Evolutionary conservation across 768 basidiomycete genomes (phyloP).

Genomic region (Tephrocybe sp.): DNA sequence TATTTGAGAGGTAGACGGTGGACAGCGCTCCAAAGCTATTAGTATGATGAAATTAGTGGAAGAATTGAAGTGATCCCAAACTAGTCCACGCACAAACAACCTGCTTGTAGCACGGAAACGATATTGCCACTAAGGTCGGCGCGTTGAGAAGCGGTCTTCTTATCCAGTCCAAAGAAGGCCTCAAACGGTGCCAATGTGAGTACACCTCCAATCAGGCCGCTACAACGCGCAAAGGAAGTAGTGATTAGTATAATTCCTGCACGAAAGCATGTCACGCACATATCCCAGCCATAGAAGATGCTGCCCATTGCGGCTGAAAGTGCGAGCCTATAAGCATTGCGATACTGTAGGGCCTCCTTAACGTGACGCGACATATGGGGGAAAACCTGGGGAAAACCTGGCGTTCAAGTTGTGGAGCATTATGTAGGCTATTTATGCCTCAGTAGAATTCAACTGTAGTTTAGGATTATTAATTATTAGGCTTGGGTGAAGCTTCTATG

Average conservation of each 20-base stretch:
- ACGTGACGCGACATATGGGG: not conserved
- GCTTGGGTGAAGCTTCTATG: too few species aligned
- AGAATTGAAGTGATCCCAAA: not conserved
- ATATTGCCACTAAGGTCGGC: constrained; percentile 48
- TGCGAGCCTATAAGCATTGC: constrained; percentile 45
- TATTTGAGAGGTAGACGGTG: constrained; percentile 35
- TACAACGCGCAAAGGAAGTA: constrained; percentile 5
- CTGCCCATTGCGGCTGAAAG: constrained; percentile 44
- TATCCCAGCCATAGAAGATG: constrained; percentile 50
- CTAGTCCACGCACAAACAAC: constrained; percentile 38
- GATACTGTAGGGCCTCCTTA: constrained; percentile 21
- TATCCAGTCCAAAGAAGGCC: constrained; percentile 43
- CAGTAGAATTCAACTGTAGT: too few species aligned
- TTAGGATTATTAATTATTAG: too few species aligned
- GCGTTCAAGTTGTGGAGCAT: not conserved
- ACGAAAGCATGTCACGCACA: constrained; percentile 18
- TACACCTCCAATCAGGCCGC: constrained; percentile 47
- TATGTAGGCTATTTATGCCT: too few species aligned
- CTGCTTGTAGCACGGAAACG: constrained; percentile 47
- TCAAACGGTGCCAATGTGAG: constrained; percentile 44
- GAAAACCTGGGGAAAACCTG: not conserved
- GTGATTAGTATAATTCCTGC: not conserved
- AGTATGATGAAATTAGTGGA: not conserved
- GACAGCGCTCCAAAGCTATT: constrained; percentile 43
- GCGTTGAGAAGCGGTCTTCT: constrained; percentile 29